Base-by-base conservation (phyloP, 2,329 filamentous ascomycete genomes). In the Colletotrichum ledebouriae region DNA sequence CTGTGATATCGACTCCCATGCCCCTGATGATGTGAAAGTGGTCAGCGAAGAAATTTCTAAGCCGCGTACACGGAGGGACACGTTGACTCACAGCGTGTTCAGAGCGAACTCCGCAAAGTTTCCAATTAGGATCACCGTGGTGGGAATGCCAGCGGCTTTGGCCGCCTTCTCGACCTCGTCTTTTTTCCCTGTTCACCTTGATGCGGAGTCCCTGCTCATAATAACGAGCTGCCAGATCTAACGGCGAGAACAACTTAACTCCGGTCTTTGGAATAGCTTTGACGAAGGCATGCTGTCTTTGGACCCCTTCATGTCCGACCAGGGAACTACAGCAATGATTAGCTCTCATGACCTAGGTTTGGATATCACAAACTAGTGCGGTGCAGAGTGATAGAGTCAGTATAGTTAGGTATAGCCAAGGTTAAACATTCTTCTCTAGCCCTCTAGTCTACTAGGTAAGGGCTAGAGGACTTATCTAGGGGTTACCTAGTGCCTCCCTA, bases 211-310 rank as follows among this genome's bases (percentile, higher is more conserved):
- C 75, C 49, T 74, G 68, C 55, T 75, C 71, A 15, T 74, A 73
- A 13, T 66, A 71, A 7, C 70, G 72, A 22, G 72, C 62, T 9
- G 69, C 74, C 20, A 77, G 66, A 13, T 76, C 72, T 0, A 74
- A 77, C 2, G 74, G 75, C 29, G 76, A 73, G 50, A 76, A 77
- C 0, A 77, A 52, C 53, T 75, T 73, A 6, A 77, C 75, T 3
- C 71, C 70, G 1, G 74, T 70, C 22, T 74, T 70, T 0, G 75
- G 73, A 13, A 77, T 75, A 0, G 75, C 74, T 33, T 71, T 73
- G 37, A 76, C 52, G 55, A 77, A 75, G 22, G 25, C 72, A 34
- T 72, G 72, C 41, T 76, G 74, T 29, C 59, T 70, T 6, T 55
- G 7, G 13, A 74, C 46, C 0, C 71, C 72, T n/a, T 75, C 72